Evolutionary conservation across 306 rosid genomes (phyloP), one percentile per base, ranked within the genome.

Genomic region (Vachellia collinsii): DNA sequence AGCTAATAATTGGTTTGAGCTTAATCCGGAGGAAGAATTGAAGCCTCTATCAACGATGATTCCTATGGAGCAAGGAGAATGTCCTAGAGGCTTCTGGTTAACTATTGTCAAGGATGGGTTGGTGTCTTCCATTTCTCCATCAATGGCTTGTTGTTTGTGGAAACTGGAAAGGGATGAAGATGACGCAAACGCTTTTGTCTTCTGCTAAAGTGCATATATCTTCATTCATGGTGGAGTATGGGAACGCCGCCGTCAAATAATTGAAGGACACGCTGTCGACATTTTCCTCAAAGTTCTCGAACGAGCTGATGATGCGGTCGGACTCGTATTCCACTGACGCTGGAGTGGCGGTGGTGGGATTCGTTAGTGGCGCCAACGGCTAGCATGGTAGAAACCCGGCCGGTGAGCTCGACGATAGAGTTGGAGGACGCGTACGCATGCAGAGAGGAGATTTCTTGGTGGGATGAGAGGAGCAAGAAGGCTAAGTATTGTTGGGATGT

Each of bases 131-230:
- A 94, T 94, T 23, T 88, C 94, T 17, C 98, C 97, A 50, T 92
- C 98, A 3, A 94, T 94, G 0, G 98, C 91, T 64, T 91, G 94
- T 50, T 92, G 97, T 78, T 92, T 94, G 36, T 94, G 98, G 83
- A 94, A 94, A 65, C 29, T 94, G 98, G 83, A 94, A 94, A 65
- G 97, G 98, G 70, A 94, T 88, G 85, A 94, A 88, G 38, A 94
- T 61, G 43, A 87, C 50, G 61, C 93, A 89, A 0, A 84, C 97
- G 5, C 97, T 88, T 74, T 90, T 91, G 53, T 94, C 98, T 68
- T 91, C 98, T 0, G 97, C 97, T 71, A 91, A 79, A 68, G 50
- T 80, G 85, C 92, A 86, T 85, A 94, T 91, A 83, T 92, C 97
- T 80, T 94, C 90, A 75, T 92, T 97, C 97, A 94, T 94, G 34